Evolutionary conservation across 768 basidiomycete genomes (phyloP).

Genomic region (Tylopilus vinaceipallidus): DNA sequence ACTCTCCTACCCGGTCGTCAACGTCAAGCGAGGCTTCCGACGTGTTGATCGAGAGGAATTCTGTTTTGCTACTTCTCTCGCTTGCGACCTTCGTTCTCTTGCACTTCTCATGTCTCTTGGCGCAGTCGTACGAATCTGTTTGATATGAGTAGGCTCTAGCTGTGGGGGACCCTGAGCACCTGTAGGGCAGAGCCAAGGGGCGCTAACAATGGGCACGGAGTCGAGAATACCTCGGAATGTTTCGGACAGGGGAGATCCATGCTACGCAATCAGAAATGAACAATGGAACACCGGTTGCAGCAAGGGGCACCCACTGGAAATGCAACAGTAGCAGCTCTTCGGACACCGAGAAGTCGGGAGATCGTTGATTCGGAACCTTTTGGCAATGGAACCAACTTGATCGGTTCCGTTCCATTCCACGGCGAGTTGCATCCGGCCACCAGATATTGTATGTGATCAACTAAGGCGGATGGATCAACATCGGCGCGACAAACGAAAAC

Average conservation of each 20-base stretch:
- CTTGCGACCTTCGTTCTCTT: conserved; percentile 54
- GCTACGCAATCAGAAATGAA: conserved; percentile 30
- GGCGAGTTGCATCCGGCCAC: conserved; percentile 72
- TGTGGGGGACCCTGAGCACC: conserved; percentile 13
- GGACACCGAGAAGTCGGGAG: conserved; percentile 60
- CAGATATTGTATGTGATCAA: conserved; percentile 75
- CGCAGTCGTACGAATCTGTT: conserved; percentile 73
- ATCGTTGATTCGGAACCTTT: conserved; percentile 62
- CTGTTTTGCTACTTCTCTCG: conserved; percentile 42
- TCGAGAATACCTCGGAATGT: conserved; percentile 41
- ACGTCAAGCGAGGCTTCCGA: conserved; percentile 23
- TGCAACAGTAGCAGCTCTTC: conserved; percentile 64
- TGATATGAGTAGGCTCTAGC: conserved; percentile 73
- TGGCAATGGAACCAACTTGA: conserved; percentile 65
- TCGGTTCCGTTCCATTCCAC: conserved; percentile 25
- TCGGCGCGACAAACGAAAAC: conserved; percentile 76
- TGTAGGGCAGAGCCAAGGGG: conserved; percentile 57
- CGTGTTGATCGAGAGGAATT: conserved; percentile 9
- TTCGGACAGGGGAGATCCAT: conserved; percentile 38
- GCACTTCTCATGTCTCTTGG: conserved; percentile 77
- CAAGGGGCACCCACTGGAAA: conserved; percentile 53
- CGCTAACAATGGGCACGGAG: conserved; percentile 53
- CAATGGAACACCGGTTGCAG: not conserved
- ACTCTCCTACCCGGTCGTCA: conserved; percentile 10
- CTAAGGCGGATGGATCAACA: conserved; percentile 66